phyloP scores from a whole-genome alignment of 2,329 filamentous ascomycete species.

The Stachybotrys echinatus region DNA sequence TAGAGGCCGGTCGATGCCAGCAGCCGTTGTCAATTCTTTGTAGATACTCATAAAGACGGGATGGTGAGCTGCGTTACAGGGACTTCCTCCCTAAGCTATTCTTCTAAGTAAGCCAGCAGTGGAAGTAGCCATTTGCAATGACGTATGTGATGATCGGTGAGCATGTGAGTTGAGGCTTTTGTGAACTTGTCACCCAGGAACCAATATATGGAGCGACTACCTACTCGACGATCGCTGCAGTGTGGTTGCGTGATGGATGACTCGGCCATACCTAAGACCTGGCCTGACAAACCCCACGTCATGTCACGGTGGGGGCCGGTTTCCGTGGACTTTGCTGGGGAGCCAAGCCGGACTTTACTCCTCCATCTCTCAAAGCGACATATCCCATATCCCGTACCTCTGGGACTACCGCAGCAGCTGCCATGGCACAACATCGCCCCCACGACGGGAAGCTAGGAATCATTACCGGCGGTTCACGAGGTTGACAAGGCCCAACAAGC shows the following conservation, averaged over 20 bases:
- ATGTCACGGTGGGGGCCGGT: neutral
- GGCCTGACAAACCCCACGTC: neutral
- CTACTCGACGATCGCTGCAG: too few relatives aligned
- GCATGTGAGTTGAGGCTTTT: too few relatives aligned
- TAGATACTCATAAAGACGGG: neutral
- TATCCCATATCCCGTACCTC: neutral
- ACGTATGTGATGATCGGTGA: too few relatives aligned
- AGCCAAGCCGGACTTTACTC: neutral
- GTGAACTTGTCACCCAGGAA: too few relatives aligned
- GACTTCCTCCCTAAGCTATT: too few relatives aligned
- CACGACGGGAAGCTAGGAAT: constrained; percentile 27
- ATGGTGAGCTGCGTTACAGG: too few relatives aligned
- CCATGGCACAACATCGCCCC: constrained; percentile 17
- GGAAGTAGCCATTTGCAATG: too few relatives aligned
- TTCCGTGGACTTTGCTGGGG: neutral
- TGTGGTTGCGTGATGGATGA: too few relatives aligned
- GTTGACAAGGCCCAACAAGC: constrained; percentile 23
- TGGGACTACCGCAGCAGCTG: neutral
- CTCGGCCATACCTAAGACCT: neutral
- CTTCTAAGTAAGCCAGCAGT: too few relatives aligned
- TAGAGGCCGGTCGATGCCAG: neutral
- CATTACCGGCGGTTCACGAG: constrained; percentile 27
- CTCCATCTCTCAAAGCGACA: neutral
- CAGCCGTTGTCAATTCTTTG: neutral
- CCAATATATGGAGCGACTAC: too few relatives aligned